phyloP scores from a whole-genome alignment of 2,329 filamentous ascomycete species.

The Monilinia polystroma region DNA sequence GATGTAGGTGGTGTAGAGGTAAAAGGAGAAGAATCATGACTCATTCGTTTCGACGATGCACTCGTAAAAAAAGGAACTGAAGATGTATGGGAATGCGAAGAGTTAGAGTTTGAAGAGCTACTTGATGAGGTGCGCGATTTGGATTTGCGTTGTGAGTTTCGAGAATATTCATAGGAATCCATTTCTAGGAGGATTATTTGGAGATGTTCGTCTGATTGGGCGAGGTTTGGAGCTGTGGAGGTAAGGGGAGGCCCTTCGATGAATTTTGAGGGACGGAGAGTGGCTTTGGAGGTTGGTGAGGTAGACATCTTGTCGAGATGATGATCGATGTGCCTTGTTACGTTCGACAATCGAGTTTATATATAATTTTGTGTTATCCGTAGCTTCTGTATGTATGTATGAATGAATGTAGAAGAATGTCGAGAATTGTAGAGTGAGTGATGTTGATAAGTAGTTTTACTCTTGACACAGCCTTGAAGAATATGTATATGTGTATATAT shows the following conservation, averaged over 20 bases:
- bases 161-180: constrained; percentile 22
- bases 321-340: not conserved
- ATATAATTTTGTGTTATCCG: not conserved
- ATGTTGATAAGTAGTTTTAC: not conserved
- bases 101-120: constrained; percentile 5
- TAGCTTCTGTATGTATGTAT: not conserved
- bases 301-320: not conserved
- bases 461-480: not conserved
- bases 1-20: not conserved
- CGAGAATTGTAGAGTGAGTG: not conserved
- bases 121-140: constrained; percentile 13
- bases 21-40: not conserved
- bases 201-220: constrained; percentile 20
- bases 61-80: not conserved
- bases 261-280: constrained; percentile 24
- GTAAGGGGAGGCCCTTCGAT: constrained; percentile 26
- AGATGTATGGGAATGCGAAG: constrained; percentile 7
- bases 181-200: constrained; percentile 25
- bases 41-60: not conserved
- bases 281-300: not conserved
- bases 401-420: not conserved
- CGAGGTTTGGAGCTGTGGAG: constrained; percentile 18
- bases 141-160: constrained; percentile 5
- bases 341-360: not conserved
- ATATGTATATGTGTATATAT: not conserved